Percentiles rank a stretch among this genome's conserved stretches.
phyloP scores from a whole-genome alignment of 495 filamentous ascomycete species.

The Talaromyces borbonicus region DNA sequence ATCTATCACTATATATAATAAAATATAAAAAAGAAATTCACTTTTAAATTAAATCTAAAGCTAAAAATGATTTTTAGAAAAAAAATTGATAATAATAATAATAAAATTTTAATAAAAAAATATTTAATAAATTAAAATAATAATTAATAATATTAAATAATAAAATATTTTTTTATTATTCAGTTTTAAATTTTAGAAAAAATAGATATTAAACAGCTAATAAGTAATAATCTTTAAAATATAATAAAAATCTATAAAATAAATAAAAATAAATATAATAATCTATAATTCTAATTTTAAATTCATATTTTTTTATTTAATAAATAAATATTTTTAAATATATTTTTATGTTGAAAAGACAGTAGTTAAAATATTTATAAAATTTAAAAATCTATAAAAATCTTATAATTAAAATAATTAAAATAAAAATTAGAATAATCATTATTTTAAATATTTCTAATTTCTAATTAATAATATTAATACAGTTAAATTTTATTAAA shows the following conservation, averaged over 20 bases:
- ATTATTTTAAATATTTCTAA: no score
- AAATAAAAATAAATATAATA: no score
- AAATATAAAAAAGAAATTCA: background rate
- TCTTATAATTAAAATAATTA: background rate
- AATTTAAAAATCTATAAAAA: no score
- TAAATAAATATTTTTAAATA: no score
- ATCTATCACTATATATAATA: background rate
- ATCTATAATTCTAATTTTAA: no score
- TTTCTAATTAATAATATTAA: no score
- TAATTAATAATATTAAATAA: background rate
- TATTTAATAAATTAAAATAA: background rate
- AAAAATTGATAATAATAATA: background rate
- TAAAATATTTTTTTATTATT: background rate
- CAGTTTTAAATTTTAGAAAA: background rate
- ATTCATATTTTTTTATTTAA: no score
- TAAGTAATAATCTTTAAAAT: background rate
- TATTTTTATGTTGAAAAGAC: no score
- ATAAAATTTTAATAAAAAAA: background rate
- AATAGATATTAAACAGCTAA: background rate
- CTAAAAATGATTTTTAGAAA: background rate
- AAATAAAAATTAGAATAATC: background rate
- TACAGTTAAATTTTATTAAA: no score
- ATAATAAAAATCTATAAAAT: background rate
- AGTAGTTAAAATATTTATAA: no score
- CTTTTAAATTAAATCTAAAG: background rate